Evolutionary conservation across 345 rosid genomes (phyloP), one percentile per base, ranked within the genome.

Genomic region (Populus tremula): DNA sequence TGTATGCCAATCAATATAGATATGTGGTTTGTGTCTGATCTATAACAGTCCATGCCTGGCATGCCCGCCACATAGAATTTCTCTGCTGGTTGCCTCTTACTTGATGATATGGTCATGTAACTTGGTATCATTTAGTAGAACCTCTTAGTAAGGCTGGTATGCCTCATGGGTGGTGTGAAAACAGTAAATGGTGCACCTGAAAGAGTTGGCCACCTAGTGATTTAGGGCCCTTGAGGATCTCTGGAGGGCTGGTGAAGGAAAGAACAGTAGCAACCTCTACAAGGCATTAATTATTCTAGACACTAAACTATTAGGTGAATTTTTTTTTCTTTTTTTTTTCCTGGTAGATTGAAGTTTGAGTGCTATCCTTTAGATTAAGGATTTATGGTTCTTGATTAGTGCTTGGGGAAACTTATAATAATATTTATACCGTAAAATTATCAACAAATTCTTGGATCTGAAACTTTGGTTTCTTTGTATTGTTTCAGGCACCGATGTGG

Each of bases 401-500:
- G 25, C 14, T 50, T 29, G 20, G 13, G 23, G 31, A 16, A 23
- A 47, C 9, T 29, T 29, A 13, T 50, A 25, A 31, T 45, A 47
- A 23, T 4, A 29, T 23, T 13, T 10, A 59, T 59, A 10, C 13
- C 13, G 5, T 0, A 10, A n/a, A n/a, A 13, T 50, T 29, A 5
- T 29, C 56, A 29, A 1, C 17, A 20, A 36, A 14, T 0, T 33
- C 39, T 67, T n/a, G 4, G 21, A n/a, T 29, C 73, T 83, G 84
- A 81, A 39, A 29, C 69, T 56, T 59, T 69, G 25, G 35, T 69
- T 75, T 53, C 16, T 70, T 4, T 73, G 2, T 41, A 31, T 66
- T 77, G 78, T 83, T 82, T 63, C 89, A 84, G 90, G 87, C 77
- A 73, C 77, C 31, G 69, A 82, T 23, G 21, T 76, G 35, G 82